Evolutionary conservation across 352 stramenopile species (phyloP).

Genomic region (Globisporangium camurandrum): DNA sequence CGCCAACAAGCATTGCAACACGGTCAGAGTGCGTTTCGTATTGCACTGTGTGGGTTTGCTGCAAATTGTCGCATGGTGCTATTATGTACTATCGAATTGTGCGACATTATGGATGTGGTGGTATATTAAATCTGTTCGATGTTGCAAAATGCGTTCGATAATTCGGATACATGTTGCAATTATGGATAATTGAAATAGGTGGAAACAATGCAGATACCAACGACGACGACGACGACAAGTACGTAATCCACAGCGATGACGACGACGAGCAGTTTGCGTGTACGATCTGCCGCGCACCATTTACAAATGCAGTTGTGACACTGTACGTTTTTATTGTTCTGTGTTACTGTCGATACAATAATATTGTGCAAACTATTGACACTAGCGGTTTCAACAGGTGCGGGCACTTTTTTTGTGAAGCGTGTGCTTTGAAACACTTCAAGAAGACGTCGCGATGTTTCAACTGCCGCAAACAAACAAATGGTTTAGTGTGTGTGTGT

Average conservation of each 20-base stretch:
- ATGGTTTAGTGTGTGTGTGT: constrained; percentile 36
- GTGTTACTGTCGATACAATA: too few relatives aligned
- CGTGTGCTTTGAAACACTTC: constrained; percentile 86
- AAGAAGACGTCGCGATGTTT: constrained; percentile 85
- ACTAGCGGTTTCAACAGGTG: too few relatives aligned
- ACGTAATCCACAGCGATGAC: constrained; percentile 52
- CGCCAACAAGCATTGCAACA: constrained; percentile 69
- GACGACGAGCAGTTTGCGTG: constrained; percentile 91
- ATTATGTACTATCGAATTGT: too few relatives aligned
- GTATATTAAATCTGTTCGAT: too few relatives aligned
- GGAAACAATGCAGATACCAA: constrained; percentile 29
- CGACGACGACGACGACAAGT: constrained; percentile 60
- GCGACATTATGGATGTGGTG: constrained; percentile 2
- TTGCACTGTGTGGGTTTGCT: background rate
- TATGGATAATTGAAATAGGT: constrained; percentile 4
- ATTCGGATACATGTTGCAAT: too few relatives aligned
- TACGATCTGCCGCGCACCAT: constrained; percentile 91
- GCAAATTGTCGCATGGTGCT: too few relatives aligned
- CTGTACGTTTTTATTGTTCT: constrained; percentile 23
- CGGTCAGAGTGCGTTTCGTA: constrained; percentile 23
- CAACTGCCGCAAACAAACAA: constrained; percentile 93
- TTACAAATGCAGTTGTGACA: constrained; percentile 93
- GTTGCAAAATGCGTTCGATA: too few relatives aligned
- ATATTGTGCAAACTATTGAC: too few relatives aligned
- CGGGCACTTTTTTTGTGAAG: constrained; percentile 95